Base-by-base conservation (phyloP, 1,284 basidiomycete genomes). In the Pseudozyma sp. region DNA sequence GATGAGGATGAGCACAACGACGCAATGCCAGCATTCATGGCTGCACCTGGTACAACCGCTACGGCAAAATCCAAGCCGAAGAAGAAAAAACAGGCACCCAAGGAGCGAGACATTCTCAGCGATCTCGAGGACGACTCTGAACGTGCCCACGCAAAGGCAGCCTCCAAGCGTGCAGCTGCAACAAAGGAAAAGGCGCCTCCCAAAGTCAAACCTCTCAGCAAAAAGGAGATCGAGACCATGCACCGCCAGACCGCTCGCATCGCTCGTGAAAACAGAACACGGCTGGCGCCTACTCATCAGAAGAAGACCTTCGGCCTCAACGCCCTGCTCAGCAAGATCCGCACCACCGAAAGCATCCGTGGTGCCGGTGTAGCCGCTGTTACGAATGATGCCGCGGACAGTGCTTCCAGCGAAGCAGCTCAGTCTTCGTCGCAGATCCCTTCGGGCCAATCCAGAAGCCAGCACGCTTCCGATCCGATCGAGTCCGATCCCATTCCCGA, bases 181-280 rank as follows among this genome's bases (percentile, higher is more conserved):
- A 7, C 51, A n/a, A 61, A 61, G 52, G 60, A 72, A 11, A 61
- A 68, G 31, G 35, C 24, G 5, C 69, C 48, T 35, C 61, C 65
- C 43, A 68, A 68, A 31, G 50, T 68, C 53, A 68, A 74, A 56
- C 77, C 77, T 6, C 72, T 81, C 14, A 71, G 52, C 56, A 78
- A 78, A 35, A 79, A 81, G 54, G 79, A 81, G 39, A 37, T 74
- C 33, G 78, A 79, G 16, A 67, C 55, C 51, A 82, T 81, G 81
- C 73, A 82, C 54, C 54, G 67, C 6, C 73, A 78, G 45, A 70
- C 78, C 1, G 81, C 81, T 4, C 68, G 70, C 5, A 61, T 80
- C 8, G 76, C 73, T 13, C 77, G 81, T 53, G 75, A 80, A 43
- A 61, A 79, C 29, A 70, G 74, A 35, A 53, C 72, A 7, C 51